Percentiles rank a stretch among this genome's conserved stretches.
Conservation (phyloP, 169 alveolate species). For the Cyclospora cayetanensis region DNA sequence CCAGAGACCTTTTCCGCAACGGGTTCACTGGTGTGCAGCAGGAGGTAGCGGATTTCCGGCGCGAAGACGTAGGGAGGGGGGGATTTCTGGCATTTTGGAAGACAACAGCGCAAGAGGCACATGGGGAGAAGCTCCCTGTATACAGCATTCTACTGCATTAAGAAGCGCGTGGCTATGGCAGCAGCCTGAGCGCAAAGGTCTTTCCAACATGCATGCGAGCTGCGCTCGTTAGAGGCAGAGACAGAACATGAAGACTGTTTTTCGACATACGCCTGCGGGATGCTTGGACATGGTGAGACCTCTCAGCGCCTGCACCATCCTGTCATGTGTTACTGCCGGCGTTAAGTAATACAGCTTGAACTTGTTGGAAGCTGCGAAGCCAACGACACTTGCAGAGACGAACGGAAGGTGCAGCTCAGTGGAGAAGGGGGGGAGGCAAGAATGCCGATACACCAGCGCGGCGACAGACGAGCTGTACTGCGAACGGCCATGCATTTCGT, state of each 20-base stretch:
- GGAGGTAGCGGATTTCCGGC: conserved; percentile 68
- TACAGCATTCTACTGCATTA: no score
- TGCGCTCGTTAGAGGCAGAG: not conserved
- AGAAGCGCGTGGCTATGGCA: no score
- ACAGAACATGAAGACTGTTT: not conserved
- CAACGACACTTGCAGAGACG: not conserved
- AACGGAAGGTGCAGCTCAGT: no score
- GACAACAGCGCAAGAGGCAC: no score
- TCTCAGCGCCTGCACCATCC: conserved; percentile 73
- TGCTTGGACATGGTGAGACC: conserved; percentile 68
- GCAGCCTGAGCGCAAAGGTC: no score
- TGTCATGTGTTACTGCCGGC: conserved; percentile 72
- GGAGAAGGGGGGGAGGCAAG: no score
- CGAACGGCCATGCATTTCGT: no score
- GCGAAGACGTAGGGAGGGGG: conserved; percentile 68
- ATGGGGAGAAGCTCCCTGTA: no score
- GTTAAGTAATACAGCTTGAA: conserved; percentile 70
- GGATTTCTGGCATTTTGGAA: conserved; percentile 61
- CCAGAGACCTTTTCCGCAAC: conserved; percentile 64
- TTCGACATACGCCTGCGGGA: conserved; percentile 56
- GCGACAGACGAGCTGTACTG: no score
- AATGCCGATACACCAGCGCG: not conserved
- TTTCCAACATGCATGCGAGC: no score
- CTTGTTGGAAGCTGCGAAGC: conserved; percentile 34
- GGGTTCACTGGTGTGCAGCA: conserved; percentile 67